These are phyloP conservation scores for Paraphoma sp. DNA, from an alignment of 2,329 filamentous ascomycete genomes.

Conservation along the genomic window DNA sequence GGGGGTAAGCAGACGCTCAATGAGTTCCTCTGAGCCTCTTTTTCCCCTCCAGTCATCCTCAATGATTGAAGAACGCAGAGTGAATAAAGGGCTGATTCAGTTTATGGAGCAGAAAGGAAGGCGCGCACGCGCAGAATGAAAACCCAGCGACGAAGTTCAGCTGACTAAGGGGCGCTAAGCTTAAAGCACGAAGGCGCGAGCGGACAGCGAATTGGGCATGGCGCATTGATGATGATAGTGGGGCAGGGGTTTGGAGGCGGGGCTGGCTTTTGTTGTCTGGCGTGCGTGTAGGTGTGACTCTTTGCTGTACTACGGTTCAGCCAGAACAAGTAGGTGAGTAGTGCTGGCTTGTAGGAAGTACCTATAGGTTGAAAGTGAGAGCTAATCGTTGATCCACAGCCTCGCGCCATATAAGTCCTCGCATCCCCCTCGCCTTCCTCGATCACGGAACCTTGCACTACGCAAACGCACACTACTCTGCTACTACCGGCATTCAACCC, in stretches of 20 bases:
- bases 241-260: constrained; percentile 21
- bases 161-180: constrained; percentile 34
- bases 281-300: constrained; percentile 2
- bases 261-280: constrained; percentile 19
- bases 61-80: constrained; percentile 67
- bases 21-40: constrained; percentile 63
- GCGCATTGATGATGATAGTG: constrained; percentile 24
- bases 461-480: constrained; percentile 9
- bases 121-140: constrained; percentile 30
- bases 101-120: constrained; percentile 44
- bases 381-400: constrained; percentile 17
- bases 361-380: not conserved
- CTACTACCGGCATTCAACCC: constrained; percentile 1
- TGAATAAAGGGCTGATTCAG: constrained; percentile 64
- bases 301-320: not conserved
- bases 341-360: not conserved
- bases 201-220: constrained; percentile 22
- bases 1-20: constrained; percentile 65
- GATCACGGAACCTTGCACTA: not conserved
- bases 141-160: constrained; percentile 20
- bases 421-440: constrained; percentile 1
- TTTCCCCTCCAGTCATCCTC: constrained; percentile 71
- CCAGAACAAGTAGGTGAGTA: constrained; percentile 3
- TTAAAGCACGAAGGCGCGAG: constrained; percentile 7
- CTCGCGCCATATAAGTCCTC: constrained; percentile 12